Evolutionary conservation across 805 yeast genomes (phyloP).

Genomic region (Suhomyces sp.): DNA sequence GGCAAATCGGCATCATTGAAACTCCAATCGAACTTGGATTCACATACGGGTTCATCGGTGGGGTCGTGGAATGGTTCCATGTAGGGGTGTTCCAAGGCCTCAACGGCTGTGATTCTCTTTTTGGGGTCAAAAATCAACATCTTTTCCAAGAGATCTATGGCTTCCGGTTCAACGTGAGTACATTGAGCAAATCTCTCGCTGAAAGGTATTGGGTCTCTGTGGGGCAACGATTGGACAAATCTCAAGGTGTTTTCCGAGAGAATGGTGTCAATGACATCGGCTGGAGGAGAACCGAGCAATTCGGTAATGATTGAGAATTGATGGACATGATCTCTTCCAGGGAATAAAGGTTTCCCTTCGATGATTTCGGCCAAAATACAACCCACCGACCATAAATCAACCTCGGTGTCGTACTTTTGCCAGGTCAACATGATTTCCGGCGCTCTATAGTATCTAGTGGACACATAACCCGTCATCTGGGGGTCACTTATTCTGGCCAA

Average conservation of each 20-base stretch:
- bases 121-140: constrained; percentile 96
- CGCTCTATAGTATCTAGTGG: constrained; percentile 93
- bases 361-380: constrained; percentile 98
- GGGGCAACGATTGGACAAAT: constrained; percentile 91
- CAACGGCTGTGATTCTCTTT: constrained; percentile 89
- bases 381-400: constrained; percentile 97
- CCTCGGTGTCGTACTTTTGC: constrained; percentile 97
- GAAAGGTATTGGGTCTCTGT: constrained; percentile 88
- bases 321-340: constrained; percentile 97
- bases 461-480: constrained; percentile 98
- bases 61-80: constrained; percentile 96
- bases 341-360: constrained; percentile 94
- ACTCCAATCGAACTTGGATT: constrained; percentile 93
- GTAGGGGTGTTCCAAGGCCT: constrained; percentile 87
- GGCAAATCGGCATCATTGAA: constrained; percentile 97
- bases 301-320: constrained; percentile 97
- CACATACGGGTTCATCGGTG: constrained; percentile 93
- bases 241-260: constrained; percentile 93
- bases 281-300: constrained; percentile 92
- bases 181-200: constrained; percentile 71
- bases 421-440: constrained; percentile 98
- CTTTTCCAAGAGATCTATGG: constrained; percentile 80
- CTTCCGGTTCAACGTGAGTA: constrained; percentile 69
- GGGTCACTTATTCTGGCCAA: constrained; percentile 97
- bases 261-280: constrained; percentile 92